Evolutionary conservation across 352 stramenopile genomes (phyloP).

Genomic region (Pythium dissimile): DNA sequence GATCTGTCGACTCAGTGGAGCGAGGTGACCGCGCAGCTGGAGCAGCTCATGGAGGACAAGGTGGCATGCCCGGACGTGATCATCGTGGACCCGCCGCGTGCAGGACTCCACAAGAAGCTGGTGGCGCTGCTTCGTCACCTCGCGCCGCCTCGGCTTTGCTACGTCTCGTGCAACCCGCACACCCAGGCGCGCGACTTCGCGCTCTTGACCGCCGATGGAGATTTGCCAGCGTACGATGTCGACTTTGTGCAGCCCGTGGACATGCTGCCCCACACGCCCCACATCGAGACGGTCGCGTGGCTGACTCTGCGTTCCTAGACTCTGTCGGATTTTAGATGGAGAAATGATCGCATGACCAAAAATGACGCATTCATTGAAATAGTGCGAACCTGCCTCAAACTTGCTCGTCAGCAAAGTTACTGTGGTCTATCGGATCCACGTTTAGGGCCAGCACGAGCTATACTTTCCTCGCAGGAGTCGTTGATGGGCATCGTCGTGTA

Average conservation of each 20-base stretch:
- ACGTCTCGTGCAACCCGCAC: conserved; percentile 75
- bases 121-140: conserved; percentile 50
- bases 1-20: conserved; percentile 56
- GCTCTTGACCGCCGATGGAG: conserved; percentile 25
- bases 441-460: too few relatives aligned
- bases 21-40: conserved; percentile 30
- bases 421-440: too few relatives aligned
- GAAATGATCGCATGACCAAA: too few relatives aligned
- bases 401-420: too few relatives aligned
- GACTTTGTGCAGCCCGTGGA: conserved; percentile 61
- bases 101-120: conserved; percentile 66
- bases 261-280: conserved; percentile 77
- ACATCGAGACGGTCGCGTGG: conserved; percentile 78
- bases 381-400: too few relatives aligned
- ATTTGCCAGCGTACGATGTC: conserved; percentile 34
- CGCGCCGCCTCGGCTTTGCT: conserved; percentile 49
- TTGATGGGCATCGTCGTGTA: too few relatives aligned
- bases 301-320: too few relatives aligned
- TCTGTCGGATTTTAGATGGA: too few relatives aligned
- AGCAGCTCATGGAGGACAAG: conserved; percentile 10
- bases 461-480: too few relatives aligned
- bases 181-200: conserved; percentile 61
- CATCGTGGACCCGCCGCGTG: conserved; percentile 72
- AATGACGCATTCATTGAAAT: too few relatives aligned
- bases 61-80: conserved; percentile 46